Evolutionary conservation across 768 basidiomycete genomes (phyloP).

Genomic region (Termitomyces bulborhizus): DNA sequence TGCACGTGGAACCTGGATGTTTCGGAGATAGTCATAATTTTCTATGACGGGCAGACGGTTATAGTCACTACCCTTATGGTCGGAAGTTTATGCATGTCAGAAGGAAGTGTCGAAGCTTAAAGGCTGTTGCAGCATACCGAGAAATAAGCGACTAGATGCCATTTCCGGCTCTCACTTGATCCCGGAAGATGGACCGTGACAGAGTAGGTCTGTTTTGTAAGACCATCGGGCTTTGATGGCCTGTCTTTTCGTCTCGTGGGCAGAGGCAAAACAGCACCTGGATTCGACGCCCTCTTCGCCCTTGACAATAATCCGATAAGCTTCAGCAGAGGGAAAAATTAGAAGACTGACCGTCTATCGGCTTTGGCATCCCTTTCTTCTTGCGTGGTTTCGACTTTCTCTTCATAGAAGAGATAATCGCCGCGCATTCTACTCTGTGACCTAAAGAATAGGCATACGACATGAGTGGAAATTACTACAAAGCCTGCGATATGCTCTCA

Average conservation of each 20-base stretch:
- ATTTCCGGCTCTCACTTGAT: slow-evolving; percentile 55
- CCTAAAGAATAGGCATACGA: slow-evolving; percentile 30
- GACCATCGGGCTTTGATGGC: slow-evolving; percentile 72
- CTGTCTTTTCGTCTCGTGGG: slow-evolving; percentile 69
- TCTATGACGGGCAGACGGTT: slow-evolving; percentile 66
- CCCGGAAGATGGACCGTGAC: slow-evolving; percentile 66
- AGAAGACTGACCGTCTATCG: slow-evolving; percentile 52
- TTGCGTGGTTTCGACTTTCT: slow-evolving; percentile 74
- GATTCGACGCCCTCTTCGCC: slow-evolving; percentile 56
- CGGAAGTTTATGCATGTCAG: slow-evolving; percentile 5
- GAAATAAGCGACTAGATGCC: slow-evolving; percentile 84
- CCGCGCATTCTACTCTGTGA: slow-evolving; percentile 83
- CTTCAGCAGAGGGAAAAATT: not conserved
- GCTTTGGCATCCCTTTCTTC: slow-evolving; percentile 78
- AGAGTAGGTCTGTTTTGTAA: slow-evolving; percentile 83
- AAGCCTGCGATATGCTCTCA: slow-evolving; percentile 17
- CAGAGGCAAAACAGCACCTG: slow-evolving; percentile 48
- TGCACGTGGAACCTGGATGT: slow-evolving; percentile 60
- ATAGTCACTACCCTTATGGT: slow-evolving; percentile 58
- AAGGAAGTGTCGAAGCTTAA: not conserved
- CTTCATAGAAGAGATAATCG: slow-evolving; percentile 80
- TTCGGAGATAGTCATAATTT: slow-evolving; percentile 67
- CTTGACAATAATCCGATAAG: slow-evolving; percentile 23
- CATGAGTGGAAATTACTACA: not conserved
- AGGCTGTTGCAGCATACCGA: slow-evolving; percentile 37